Evolutionary conservation across 75 land plant species (phyloP), one percentile per base, ranked within the genome.

Genomic region (Cupressus sempervirens): DNA sequence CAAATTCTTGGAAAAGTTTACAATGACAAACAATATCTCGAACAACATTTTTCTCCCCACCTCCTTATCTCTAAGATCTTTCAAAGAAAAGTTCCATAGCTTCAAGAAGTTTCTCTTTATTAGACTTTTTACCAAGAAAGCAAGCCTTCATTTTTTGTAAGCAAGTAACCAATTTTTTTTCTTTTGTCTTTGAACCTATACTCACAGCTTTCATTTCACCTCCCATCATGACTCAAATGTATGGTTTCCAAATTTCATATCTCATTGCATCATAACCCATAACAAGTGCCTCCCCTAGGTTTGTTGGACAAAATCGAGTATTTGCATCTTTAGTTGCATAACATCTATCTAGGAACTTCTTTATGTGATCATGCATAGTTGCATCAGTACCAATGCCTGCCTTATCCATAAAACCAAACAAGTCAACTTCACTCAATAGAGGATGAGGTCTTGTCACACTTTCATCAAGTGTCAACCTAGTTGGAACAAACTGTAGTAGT

Each of bases 341-440:
- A 85, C 87, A 93, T 16, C 99, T 89, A 89, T 98, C 99, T 86
- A 98, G 90, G 46, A 95, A 88, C 91, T 98, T 98, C 85, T 96
- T 98, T 29, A 98, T 98, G 92, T 98, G 99, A 87, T 98, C 99
- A 90, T 98, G 99, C 99, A 98, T 98, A 76, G 99, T 98, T 62
- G 99, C 99, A 96, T 98, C 99, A 67, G 99, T 98, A 35, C 99
- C 99, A 86, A 98, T 98, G 48, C 98, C 98, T 40, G 96, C 95
- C 94, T 98, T 93, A 85, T 98, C 99, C 99, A 98, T 98, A 70
- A 94, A 91, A 87, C 91, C 89, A 68, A 98, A 91, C 80, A 98
- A 84, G 88, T 98, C 99, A 85, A 98, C 93, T 90, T 98, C 99
- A 91, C 96, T 94, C 41, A 98, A 83, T 74, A 96, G 93, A 43